Evolutionary conservation across 257 asterid species (phyloP).

Genomic region (Craterostigma plantagineum): DNA sequence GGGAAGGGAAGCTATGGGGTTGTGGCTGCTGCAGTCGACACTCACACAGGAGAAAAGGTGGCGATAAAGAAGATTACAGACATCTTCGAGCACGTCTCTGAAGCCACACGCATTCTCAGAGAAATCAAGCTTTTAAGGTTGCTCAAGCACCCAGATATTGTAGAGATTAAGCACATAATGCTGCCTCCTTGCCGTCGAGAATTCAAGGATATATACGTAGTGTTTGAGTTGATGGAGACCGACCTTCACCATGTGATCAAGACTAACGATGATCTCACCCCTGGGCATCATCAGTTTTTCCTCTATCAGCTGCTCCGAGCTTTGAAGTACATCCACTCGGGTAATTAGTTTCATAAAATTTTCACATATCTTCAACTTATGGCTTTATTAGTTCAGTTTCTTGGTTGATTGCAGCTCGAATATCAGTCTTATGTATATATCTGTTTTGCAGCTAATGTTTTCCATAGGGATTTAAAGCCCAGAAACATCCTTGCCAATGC

Average conservation of each 20-base stretch:
- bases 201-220: conserved; percentile 88
- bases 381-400: neutral
- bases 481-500: conserved; percentile 96
- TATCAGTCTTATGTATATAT: conserved; percentile 4
- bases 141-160: conserved; percentile 90
- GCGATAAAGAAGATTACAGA: conserved; percentile 84
- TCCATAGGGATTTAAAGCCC: conserved; percentile 88
- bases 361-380: too few relatives aligned
- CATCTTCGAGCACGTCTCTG: conserved; percentile 87
- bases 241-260: conserved; percentile 91
- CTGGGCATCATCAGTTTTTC: conserved; percentile 92
- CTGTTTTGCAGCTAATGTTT: conserved; percentile 62
- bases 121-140: conserved; percentile 88
- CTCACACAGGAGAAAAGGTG: conserved; percentile 91
- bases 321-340: conserved; percentile 80
- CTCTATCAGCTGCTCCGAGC: conserved; percentile 94
- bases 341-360: too few relatives aligned
- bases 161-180: conserved; percentile 87
- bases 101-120: conserved; percentile 90
- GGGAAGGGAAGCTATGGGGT: conserved; percentile 98
- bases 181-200: conserved; percentile 89
- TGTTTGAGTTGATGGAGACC: conserved; percentile 97
- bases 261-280: conserved; percentile 81
- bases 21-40: conserved; percentile 92
- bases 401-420: neutral